These are phyloP conservation scores for Sporothrix curviconia DNA, from an alignment of 2,329 filamentous ascomycete species.

Conservation along the genomic window DNA sequence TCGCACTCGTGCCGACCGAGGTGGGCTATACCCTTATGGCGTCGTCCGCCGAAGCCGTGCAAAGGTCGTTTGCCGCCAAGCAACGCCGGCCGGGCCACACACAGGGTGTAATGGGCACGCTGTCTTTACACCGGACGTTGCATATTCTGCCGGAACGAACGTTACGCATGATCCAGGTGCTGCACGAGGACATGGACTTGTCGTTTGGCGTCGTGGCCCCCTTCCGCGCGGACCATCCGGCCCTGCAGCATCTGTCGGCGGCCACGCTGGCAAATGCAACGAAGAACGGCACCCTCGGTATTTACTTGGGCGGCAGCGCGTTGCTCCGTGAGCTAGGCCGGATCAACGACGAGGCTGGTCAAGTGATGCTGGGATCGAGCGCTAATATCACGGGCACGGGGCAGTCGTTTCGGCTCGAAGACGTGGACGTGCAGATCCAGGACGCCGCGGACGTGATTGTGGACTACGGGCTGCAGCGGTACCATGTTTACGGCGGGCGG, in stretches of 20 bases:
- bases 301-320: neutral
- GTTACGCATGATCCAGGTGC: conserved; percentile 18
- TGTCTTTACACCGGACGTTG: conserved; percentile 18
- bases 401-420: conserved; percentile 24
- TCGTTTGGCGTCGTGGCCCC: conserved; percentile 17
- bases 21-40: conserved; percentile 24
- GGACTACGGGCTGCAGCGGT: conserved; percentile 27
- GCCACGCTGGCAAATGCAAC: neutral
- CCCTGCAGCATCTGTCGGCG: neutral
- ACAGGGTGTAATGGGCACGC: conserved; percentile 22
- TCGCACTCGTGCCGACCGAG: conserved; percentile 23
- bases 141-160: conserved; percentile 16
- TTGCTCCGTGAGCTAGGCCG: conserved; percentile 24
- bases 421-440: conserved; percentile 26
- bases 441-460: conserved; percentile 26
- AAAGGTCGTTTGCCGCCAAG: conserved; percentile 22
- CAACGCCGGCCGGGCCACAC: conserved; percentile 19
- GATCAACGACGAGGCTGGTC: conserved; percentile 20
- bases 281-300: neutral
- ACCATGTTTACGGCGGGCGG: conserved; percentile 19
- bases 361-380: conserved; percentile 25
- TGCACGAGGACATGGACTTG: conserved; percentile 19
- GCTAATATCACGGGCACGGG: conserved; percentile 28
- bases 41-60: conserved; percentile 14
- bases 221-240: neutral